Base-by-base conservation (phyloP, 768 basidiomycete species). In the Russula sp. region DNA sequence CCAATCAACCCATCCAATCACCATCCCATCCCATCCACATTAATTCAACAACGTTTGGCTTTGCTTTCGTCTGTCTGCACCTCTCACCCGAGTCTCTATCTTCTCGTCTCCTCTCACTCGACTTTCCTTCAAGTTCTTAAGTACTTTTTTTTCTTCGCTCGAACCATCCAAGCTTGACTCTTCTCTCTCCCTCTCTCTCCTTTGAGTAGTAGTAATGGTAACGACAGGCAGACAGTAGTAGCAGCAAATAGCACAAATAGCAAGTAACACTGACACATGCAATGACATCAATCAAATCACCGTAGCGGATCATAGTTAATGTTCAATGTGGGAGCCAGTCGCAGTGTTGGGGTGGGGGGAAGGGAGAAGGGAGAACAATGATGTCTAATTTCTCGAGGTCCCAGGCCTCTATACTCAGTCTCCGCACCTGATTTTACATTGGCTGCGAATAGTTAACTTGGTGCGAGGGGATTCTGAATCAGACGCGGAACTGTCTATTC, bases 241-340 rank as follows among this genome's bases (percentile, higher is more conserved):
- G 36, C 32, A 49, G 20, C 28, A 57, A n/a, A 28, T 22, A 57
- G 49, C 62, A 63, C n/a, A n/a, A n/a, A 28, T 22, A 57, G 49
- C 62, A 63, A 57, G 20, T 13, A 57, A 48, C 62, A 63, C 56
- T 48, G 26, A 60, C 64, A 65, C 64, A 40, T 22, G 46, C 22
- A n/a, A 48, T 61, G 59, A 56, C 61, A 57, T n/a, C 55, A 65
- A 61, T 61, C 60, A 57, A 65, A 38, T 61, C 49, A 57, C n/a
- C n/a, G n/a, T 61, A 64, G 36, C 24, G 46, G 44, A 50, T 32
- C 50, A 44, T 36, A 36, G 34, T 36, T 10, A 36, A 36, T n/a
- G n/a, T n/a, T n/a, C n/a, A 8, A 0, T 36, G 4, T 2, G 28
- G 28, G 28, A 30, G 5, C 28, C 28, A 30, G 28, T 30, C 28